Evolutionary conservation across 768 basidiomycete genomes (phyloP), one percentile per base, ranked within the genome.

Genomic region (Lepiota brunneoincarnata): DNA sequence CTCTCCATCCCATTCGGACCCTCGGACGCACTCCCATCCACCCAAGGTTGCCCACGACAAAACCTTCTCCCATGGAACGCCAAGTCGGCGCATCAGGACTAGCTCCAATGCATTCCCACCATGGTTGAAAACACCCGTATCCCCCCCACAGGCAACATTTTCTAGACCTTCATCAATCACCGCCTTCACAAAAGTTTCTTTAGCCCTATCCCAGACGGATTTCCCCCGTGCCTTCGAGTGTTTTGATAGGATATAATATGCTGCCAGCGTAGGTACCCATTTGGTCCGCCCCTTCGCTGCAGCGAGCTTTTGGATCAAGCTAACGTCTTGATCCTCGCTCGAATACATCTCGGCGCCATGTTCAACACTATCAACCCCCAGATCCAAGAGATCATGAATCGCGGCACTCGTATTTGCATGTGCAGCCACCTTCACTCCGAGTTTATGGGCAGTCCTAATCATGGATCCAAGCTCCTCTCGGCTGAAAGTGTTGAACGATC

Each of bases 41-140:
- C 79, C 78, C 17, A 83, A 62, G 23, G 83, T 86, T 15, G 72
- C 79, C 81, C 82, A 83, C n/a, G 69, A 69, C 28, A 88, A 65
- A 14, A 86, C 79, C 49, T 70, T 69, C 31, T 67, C 64, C 78
- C 79, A 81, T 21, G 70, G 66, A 18, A 80, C 82, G 1, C 84
- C 84, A 1, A 83, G 69, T 23, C 65, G 61, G 12, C 78, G 76
- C 86, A 86, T 86, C 26, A 85, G 64, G 59, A 76, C 69, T 73
- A 87, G 69, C 72, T 87, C 85, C 38, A 79, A 65, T 23, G 79
- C 75, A 60, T 87, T 87, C 57, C 74, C 68, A 0, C 83, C 84
- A 61, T 85, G 85, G 15, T 76, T 59, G 63, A 86, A 87, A 2
- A 77, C 76, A 7, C 84, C 85, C 2, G 84, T 87, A 64, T 87